Base-by-base conservation (phyloP, 1,284 basidiomycete genomes). In the Microbotryum violaceum region DNA sequence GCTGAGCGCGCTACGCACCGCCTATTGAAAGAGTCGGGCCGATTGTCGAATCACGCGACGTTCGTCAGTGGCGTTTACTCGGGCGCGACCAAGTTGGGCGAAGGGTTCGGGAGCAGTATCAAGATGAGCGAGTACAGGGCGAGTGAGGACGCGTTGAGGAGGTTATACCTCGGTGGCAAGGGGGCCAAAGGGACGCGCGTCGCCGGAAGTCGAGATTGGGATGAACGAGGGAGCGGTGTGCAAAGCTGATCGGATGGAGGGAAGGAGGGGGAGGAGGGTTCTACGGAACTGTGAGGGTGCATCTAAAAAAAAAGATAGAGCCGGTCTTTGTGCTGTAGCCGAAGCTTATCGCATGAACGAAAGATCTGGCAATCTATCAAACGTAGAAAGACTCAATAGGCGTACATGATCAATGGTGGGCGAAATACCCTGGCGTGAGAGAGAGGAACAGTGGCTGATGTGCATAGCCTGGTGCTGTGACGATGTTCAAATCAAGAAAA, bases 51-150 rank as follows among this genome's bases (percentile, higher is more conserved):
- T 70, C 86, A 88, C 8, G 92, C 94, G 0, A 82, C 96, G 47
- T 98, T 90, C 75, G 88, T 97, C 18, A 88, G 97, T 12, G 94
- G 92, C 25, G 87, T 96, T 54, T 97, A 84, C 75, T 88, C 89
- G n/a, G 83, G 82, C 23, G 87, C 88, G 67, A 70, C 78, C 31
- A 85, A 97, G 77, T 82, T 99, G 3, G 91, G 94, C 16, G 93
- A 99, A 78, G 93, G 92, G 9, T 91, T 91, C 73, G 96, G 96
- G 53, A 89, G 85, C 70, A 91, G 89, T 20, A 79, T 97, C 61
- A 85, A 84, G 73, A 98, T 98, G 94, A 93, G 92, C 20, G 91
- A 97, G 77, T 96, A 85, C 77, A 81, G 96, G 62, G 92, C 91
- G 74, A 66, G 83, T 21, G 71, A 72, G 61, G 71, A 72, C 44